Base-by-base conservation (phyloP, 1,284 basidiomycete species). In the Sphagnurus paluster region DNA sequence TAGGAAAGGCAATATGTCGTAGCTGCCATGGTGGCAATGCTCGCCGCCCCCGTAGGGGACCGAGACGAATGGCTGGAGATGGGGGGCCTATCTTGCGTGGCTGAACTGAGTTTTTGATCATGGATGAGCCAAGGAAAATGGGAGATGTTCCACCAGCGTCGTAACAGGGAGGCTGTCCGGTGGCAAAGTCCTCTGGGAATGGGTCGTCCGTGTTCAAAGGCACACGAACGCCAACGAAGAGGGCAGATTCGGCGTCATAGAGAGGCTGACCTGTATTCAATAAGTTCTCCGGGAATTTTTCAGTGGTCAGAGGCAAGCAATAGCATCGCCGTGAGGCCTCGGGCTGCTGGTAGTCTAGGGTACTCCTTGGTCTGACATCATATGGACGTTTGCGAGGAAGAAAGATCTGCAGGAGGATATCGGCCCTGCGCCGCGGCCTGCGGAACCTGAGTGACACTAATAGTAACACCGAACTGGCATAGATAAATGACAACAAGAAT, bases 21-120 rank as follows among this genome's bases (percentile, higher is more conserved):
- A 89, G 26, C 84, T 69, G 2, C 84, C 86, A 2, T 67, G 44
- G 55, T 89, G 87, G 30, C 65, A 68, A 39, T 69, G 52, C 63
- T 90, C 87, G 3, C 53, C 56, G 5, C 84, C 84, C 6, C 77
- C 87, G 56, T 79, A 88, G 1, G 84, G 71, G 1, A 88, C 82
- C 19, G 73, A 53, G 65, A 60, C 81, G 70, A 40, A 74, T 61
- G 77, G 72, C 13, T 56, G 55, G n/a, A 87, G 72, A 54, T 71
- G 62, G 10, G 82, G n/a, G 78, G 3, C 68, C 78, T 57, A 90
- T 78, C 70, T 90, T 90, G 76, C 88, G 90, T 6, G 87, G 87
- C 53, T 90, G 87, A 2, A 90, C 84, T 0, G 81, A 77, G 53
- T 70, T 71, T 36, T 71, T 68, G 56, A 87, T 72, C 36, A 89